These are phyloP conservation scores for Chalciporus piperatus DNA, from an alignment of 768 basidiomycete genomes.

Conservation along the genomic window DNA sequence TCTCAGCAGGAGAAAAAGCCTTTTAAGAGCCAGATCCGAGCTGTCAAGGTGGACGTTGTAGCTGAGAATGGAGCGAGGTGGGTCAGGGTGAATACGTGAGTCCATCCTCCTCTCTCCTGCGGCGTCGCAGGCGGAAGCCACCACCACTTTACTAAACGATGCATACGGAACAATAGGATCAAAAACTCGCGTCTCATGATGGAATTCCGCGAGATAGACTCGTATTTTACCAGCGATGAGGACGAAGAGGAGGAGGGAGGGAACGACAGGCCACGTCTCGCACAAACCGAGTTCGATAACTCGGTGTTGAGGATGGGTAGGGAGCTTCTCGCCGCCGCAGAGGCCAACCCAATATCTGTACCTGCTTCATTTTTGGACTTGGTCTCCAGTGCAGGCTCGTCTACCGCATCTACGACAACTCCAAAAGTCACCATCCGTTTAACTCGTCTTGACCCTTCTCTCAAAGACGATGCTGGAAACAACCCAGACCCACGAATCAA, in stretches of 20 bases:
- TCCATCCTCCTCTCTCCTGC: constrained; percentile 12
- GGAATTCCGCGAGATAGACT: constrained; percentile 84
- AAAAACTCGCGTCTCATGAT: constrained; percentile 74
- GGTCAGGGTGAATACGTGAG: constrained; percentile 88
- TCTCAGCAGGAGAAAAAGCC: background rate
- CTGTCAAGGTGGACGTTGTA: constrained; percentile 78
- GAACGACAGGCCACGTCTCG: constrained; percentile 37
- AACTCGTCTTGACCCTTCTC: constrained; percentile 59
- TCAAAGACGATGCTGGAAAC: constrained; percentile 23
- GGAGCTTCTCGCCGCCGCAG: constrained; percentile 62
- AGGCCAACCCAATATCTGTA: constrained; percentile 47
- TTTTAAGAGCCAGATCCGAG: background rate
- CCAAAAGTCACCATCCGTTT: constrained; percentile 61
- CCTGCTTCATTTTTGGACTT: background rate
- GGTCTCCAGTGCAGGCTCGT: constrained; percentile 13
- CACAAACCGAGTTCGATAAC: constrained; percentile 61
- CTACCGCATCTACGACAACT: constrained; percentile 23
- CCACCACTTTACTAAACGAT: background rate
- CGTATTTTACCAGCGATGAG: constrained; percentile 59
- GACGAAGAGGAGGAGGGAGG: constrained; percentile 40
- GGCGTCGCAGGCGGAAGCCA: background rate
- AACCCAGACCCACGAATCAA: constrained; percentile 54
- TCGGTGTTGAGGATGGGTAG: constrained; percentile 70
- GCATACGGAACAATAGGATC: constrained; percentile 44
- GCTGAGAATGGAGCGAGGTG: constrained; percentile 71